These are phyloP conservation scores for Penicillium fuscoglaucum DNA, from an alignment of 2,329 filamentous ascomycete species.

Conservation along the genomic window DNA sequence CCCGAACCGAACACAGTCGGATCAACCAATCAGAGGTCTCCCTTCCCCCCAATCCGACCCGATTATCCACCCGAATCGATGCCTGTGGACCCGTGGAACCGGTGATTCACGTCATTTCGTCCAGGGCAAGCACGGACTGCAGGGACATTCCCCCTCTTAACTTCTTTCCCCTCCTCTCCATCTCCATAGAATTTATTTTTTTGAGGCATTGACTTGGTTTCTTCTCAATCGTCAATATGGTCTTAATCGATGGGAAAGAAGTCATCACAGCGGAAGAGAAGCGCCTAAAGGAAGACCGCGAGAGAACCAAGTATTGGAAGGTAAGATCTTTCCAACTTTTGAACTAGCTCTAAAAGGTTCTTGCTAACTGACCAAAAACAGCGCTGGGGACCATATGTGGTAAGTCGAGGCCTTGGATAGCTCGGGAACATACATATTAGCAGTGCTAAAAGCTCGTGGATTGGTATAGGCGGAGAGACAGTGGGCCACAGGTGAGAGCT, in stretches of 20 bases:
- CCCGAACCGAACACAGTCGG: background rate
- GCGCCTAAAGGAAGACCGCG: constrained; percentile 80
- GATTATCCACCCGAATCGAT: background rate
- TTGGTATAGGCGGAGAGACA: constrained; percentile 69
- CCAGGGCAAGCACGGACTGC: background rate
- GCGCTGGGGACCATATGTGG: constrained; percentile 81
- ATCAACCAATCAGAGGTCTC: background rate
- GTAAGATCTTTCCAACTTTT: constrained; percentile 46
- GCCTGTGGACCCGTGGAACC: background rate
- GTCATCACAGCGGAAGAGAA: constrained; percentile 89
- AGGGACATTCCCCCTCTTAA: background rate
- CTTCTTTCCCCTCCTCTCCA: background rate
- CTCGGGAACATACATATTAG: background rate
- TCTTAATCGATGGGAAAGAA: constrained; percentile 83
- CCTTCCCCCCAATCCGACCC: background rate
- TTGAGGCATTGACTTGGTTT: background rate
- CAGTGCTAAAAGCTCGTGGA: background rate
- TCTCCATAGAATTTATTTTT: background rate
- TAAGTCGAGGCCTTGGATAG: background rate
- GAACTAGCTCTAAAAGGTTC: background rate
- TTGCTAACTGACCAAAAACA: background rate
- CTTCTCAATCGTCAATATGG: constrained; percentile 60
- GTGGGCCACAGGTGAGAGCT: constrained; percentile 76
- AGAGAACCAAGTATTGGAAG: constrained; percentile 92
- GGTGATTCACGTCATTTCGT: constrained; percentile 2